Percentiles rank a stretch among this genome's conserved stretches.
These are phyloP conservation scores for Paecilomyces dactylethromorphus DNA, from an alignment of 2,329 filamentous ascomycete species.

Conservation along the genomic window DNA sequence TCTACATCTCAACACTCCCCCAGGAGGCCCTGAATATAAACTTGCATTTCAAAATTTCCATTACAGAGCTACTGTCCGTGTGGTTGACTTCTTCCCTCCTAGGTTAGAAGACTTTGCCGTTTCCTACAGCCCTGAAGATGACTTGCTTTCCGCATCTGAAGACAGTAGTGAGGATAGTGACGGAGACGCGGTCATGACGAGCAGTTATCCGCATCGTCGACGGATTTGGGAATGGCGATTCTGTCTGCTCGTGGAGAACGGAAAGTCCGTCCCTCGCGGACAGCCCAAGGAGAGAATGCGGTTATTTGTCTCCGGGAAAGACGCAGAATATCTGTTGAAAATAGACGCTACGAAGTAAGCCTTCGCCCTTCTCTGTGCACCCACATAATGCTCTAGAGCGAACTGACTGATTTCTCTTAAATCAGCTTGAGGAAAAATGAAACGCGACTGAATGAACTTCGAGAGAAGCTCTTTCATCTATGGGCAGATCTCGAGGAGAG, in stretches of 20 bases:
- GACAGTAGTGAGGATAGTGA: constrained; percentile 23
- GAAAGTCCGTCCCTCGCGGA: constrained; percentile 30
- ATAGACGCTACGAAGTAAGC: constrained; percentile 51
- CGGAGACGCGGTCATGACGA: not conserved
- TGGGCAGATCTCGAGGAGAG: constrained; percentile 82
- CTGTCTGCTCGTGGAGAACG: constrained; percentile 69
- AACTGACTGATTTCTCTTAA: constrained; percentile 1
- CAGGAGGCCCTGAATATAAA: constrained; percentile 36
- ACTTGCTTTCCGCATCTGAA: constrained; percentile 40
- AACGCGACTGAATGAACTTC: constrained; percentile 46
- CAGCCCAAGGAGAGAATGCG: constrained; percentile 50
- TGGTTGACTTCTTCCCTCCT: constrained; percentile 72
- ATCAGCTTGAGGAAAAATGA: constrained; percentile 52
- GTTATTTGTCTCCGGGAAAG: constrained; percentile 58
- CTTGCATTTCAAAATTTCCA: constrained; percentile 70
- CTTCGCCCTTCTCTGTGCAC: not conserved
- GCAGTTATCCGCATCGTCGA: not conserved
- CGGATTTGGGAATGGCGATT: constrained; percentile 77
- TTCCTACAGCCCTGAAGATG: constrained; percentile 43
- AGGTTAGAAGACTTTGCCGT: constrained; percentile 65
- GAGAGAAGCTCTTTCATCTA: constrained; percentile 66
- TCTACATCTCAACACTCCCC: constrained; percentile 40
- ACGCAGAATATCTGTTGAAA: constrained; percentile 51
- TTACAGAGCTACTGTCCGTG: constrained; percentile 64
- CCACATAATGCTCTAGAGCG: not conserved